Conservation (phyloP, 2,329 filamentous ascomycete genomes). For the Paracorniculantispora psalliotae region DNA sequence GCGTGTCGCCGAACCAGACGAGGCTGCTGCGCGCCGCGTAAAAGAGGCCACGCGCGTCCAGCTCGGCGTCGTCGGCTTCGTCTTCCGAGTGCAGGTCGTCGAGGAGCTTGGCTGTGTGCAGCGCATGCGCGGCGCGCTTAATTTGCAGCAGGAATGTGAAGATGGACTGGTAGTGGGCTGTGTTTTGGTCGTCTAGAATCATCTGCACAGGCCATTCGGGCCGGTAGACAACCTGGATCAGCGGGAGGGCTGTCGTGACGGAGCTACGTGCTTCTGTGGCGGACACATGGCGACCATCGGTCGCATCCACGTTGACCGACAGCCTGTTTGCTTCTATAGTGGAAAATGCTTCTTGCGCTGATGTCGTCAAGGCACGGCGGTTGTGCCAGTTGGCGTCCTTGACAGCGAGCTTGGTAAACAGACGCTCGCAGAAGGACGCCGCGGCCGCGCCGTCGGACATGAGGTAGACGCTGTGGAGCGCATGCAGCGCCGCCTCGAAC, state of each 20-base stretch:
- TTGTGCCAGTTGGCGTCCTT: constrained; percentile 66
- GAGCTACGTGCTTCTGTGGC: constrained; percentile 48
- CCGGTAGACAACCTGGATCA: constrained; percentile 62
- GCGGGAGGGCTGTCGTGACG: constrained; percentile 52
- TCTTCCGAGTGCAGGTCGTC: constrained; percentile 23
- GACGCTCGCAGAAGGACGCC: constrained; percentile 57
- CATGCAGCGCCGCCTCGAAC: constrained; percentile 58
- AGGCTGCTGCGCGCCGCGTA: constrained; percentile 59
- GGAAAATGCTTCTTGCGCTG: constrained; percentile 68
- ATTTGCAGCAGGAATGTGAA: constrained; percentile 76
- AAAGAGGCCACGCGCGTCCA: constrained; percentile 32
- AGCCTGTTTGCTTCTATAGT: constrained; percentile 58
- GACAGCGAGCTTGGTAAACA: constrained; percentile 72
- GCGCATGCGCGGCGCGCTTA: constrained; percentile 61
- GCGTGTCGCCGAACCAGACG: constrained; percentile 64
- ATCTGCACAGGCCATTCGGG: constrained; percentile 66
- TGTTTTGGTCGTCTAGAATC: constrained; percentile 62
- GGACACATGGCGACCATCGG: constrained; percentile 34
- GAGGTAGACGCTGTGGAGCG: constrained; percentile 69
- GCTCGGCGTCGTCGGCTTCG: constrained; percentile 26
- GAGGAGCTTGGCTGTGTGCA: constrained; percentile 52
- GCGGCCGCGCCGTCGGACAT: constrained; percentile 68
- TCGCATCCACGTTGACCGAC: constrained; percentile 46
- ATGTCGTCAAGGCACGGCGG: constrained; percentile 71
- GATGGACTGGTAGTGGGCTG: constrained; percentile 63